phyloP scores from a whole-genome alignment of 345 rosid genomes.

The Reutealis trisperma region DNA sequence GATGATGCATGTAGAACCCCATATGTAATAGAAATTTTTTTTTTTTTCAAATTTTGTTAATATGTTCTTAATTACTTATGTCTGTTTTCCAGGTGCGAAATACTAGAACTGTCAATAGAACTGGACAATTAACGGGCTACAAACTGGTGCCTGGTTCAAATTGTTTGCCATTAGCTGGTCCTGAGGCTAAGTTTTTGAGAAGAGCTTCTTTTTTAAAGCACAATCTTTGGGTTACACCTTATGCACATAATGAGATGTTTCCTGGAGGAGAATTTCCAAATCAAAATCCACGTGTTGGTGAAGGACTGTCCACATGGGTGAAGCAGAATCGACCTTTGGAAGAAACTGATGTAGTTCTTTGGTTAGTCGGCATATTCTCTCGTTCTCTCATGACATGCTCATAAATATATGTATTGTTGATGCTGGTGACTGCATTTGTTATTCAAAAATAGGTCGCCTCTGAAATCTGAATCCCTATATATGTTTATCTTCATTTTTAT shows the following conservation, averaged over 20 bases:
- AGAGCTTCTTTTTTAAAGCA: constrained; percentile 87
- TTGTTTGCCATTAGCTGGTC: constrained; percentile 82
- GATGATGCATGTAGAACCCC: background rate
- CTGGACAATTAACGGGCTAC: constrained; percentile 82
- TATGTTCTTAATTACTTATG: background rate
- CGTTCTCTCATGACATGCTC: background rate
- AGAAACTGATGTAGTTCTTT: constrained; percentile 81
- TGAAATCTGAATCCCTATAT: background rate
- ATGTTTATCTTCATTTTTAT: background rate
- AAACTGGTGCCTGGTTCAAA: constrained; percentile 88
- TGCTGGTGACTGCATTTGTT: background rate
- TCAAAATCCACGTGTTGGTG: constrained; percentile 87
- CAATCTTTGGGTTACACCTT: constrained; percentile 87
- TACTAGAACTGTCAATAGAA: constrained; percentile 85
- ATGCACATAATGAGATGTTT: constrained; percentile 58
- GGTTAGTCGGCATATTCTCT: constrained; percentile 45
- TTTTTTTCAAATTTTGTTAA: no score
- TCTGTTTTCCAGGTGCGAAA: constrained; percentile 64
- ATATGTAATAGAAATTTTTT: background rate
- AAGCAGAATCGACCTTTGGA: constrained; percentile 78
- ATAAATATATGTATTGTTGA: background rate
- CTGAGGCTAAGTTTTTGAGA: constrained; percentile 80
- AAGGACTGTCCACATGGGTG: constrained; percentile 86
- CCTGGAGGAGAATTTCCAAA: constrained; percentile 96
- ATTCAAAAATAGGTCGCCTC: background rate